These are phyloP conservation scores for Penicillium capsulatum DNA, from an alignment of 2,329 filamentous ascomycete species.

Conservation along the genomic window DNA sequence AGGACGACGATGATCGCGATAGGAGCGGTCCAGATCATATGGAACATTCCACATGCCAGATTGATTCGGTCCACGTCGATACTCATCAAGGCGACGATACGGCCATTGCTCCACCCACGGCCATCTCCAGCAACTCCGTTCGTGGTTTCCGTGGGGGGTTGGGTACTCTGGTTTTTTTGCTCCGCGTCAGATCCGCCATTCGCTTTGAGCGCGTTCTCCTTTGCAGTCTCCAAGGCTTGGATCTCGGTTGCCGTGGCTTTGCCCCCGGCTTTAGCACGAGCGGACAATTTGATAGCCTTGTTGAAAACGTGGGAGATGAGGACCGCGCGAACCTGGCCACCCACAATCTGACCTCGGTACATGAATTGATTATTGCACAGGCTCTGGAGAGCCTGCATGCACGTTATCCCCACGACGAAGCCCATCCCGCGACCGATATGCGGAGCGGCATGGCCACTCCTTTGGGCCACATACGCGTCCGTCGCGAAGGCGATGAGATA, in stretches of 20 bases:
- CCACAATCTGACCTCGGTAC: slow-evolving; percentile 86
- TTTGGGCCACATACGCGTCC: slow-evolving; percentile 67
- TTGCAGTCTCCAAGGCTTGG: slow-evolving; percentile 40
- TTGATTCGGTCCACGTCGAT: slow-evolving; percentile 93
- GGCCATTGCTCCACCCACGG: slow-evolving; percentile 84
- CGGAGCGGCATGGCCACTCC: slow-evolving; percentile 53
- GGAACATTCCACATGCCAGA: slow-evolving; percentile 81
- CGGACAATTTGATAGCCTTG: slow-evolving; percentile 86
- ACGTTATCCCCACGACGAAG: slow-evolving; percentile 74
- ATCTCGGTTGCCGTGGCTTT: slow-evolving; percentile 50
- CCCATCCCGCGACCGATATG: slow-evolving; percentile 72
- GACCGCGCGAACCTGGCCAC: slow-evolving; percentile 74
- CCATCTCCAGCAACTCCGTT: slow-evolving; percentile 61
- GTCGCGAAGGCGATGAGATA: slow-evolving; percentile 83
- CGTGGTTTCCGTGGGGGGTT: slow-evolving; percentile 36
- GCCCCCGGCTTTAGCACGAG: slow-evolving; percentile 80
- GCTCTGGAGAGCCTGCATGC: slow-evolving; percentile 81
- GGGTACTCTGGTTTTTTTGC: slow-evolving; percentile 19
- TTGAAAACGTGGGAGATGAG: slow-evolving; percentile 86
- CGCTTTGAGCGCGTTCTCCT: slow-evolving; percentile 37
- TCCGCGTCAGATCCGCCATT: slow-evolving; percentile 29
- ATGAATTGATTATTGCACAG: slow-evolving; percentile 85
- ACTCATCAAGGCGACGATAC: slow-evolving; percentile 90
- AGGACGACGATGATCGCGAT: slow-evolving; percentile 74
- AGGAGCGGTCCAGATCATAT: slow-evolving; percentile 85